These are phyloP conservation scores for Erysimum pusillum DNA, from an alignment of 441 rosid species.

Conservation along the genomic window DNA sequence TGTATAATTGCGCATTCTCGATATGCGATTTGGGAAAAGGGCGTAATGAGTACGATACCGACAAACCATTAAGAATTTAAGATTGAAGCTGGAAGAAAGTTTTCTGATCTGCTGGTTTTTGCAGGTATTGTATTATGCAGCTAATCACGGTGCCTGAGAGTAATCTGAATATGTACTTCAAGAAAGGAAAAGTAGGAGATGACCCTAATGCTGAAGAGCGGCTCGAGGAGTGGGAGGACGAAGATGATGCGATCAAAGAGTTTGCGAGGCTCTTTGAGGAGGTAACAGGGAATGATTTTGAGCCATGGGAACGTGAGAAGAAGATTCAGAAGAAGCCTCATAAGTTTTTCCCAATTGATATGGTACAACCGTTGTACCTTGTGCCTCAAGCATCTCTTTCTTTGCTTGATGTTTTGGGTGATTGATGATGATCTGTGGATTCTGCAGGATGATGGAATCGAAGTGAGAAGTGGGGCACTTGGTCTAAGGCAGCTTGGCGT, in stretches of 20 bases:
- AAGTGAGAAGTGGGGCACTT: conserved; percentile 78
- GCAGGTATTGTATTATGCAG: conserved; percentile 77
- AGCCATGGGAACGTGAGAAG: conserved; percentile 86
- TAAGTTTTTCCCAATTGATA: conserved; percentile 73
- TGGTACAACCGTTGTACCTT: conserved; percentile 51
- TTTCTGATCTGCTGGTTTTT: not conserved
- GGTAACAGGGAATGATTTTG: conserved; percentile 77
- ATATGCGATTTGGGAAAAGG: conserved; percentile 73
- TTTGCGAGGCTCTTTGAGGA: conserved; percentile 73
- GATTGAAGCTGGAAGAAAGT: accelerated
- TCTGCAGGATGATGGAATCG: conserved; percentile 73
- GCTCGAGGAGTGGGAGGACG: conserved; percentile 76
- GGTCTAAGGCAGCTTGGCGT: conserved; percentile 72
- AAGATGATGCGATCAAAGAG: conserved; percentile 66
- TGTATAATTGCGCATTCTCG: conserved; percentile 78
- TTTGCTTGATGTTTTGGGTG: not conserved
- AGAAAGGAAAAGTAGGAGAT: conserved; percentile 75
- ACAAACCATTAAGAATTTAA: not conserved
- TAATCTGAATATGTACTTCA: conserved; percentile 70
- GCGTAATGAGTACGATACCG: conserved; percentile 58
- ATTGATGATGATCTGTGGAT: not conserved
- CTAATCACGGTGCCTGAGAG: conserved; percentile 65
- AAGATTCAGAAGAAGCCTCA: conserved; percentile 73
- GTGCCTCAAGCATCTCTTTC: not conserved
- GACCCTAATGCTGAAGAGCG: conserved; percentile 71